Percentiles rank a stretch among this genome's conserved stretches.
Evolutionary conservation across 192 early-diverging fungal species (phyloP).

Genomic region (Geranomyces michiganensis): DNA sequence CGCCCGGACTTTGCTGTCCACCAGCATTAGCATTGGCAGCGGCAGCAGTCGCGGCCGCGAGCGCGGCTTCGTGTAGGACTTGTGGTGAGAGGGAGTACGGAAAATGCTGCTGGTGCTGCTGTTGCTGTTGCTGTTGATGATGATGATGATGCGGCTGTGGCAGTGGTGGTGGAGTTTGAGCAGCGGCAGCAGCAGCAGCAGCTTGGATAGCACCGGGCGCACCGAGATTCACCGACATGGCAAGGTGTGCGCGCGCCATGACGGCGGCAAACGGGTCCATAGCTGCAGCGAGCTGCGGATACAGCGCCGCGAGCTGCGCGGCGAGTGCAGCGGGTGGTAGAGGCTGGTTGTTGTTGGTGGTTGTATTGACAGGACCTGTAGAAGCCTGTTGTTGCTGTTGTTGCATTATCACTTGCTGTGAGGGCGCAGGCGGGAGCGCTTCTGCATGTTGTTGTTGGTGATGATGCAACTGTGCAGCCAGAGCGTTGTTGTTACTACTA

Average conservation of each 20-base stretch:
- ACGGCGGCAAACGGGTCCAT: constrained; percentile 32
- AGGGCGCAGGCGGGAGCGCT: not conserved
- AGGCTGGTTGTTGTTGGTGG: not conserved
- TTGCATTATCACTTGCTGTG: not conserved
- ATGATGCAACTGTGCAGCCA: not conserved
- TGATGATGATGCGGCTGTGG: not conserved
- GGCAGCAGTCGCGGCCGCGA: constrained; percentile 28
- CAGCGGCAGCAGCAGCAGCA: no score
- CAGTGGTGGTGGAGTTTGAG: no score
- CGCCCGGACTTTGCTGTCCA: not conserved
- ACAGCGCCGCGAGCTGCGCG: constrained; percentile 20
- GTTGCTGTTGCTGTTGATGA: no score
- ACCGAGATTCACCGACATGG: constrained; percentile 7
- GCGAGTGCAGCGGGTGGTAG: not conserved
- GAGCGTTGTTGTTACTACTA: not conserved
- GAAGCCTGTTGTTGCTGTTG: not conserved
- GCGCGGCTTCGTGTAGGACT: constrained; percentile 30
- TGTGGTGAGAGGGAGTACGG: constrained; percentile 24
- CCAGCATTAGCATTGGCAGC: constrained; percentile 9
- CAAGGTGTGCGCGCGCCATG: constrained; percentile 33
- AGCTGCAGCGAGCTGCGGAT: constrained; percentile 32
- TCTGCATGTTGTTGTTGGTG: not conserved
- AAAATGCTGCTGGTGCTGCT: constrained; percentile 6
- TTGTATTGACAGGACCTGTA: no score
- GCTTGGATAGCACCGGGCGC: no score